phyloP scores from a whole-genome alignment of 768 basidiomycete species.

The Agaricus sinodeliciosus region DNA sequence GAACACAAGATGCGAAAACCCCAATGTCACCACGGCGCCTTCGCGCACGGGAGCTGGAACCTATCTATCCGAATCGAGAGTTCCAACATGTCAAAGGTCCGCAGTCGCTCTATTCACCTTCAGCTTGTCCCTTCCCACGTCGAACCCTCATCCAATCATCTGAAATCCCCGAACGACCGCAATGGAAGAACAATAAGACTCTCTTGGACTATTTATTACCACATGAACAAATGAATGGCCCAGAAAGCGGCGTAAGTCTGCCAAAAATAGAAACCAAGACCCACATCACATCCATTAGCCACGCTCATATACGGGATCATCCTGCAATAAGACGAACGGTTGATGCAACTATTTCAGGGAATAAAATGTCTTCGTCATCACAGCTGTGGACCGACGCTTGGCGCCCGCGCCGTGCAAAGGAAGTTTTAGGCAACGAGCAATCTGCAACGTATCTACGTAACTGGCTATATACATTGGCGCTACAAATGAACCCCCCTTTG shows the following conservation, averaged over 20 bases:
- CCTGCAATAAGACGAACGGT: conserved; percentile 44
- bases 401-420: conserved; percentile 63
- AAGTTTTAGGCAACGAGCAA: conserved; percentile 74
- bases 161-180: not conserved
- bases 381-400: conserved; percentile 71
- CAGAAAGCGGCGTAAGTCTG: not conserved
- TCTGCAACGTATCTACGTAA: conserved; percentile 67
- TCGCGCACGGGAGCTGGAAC: conserved; percentile 10
- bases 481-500: conserved; percentile 36
- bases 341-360: conserved; percentile 14
- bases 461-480: conserved; percentile 69
- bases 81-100: conserved; percentile 59
- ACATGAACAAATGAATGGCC: not conserved
- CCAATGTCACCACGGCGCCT: conserved; percentile 7
- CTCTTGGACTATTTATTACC: not conserved
- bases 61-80: conserved; percentile 42
- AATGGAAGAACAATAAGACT: not conserved
- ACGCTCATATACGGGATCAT: conserved; percentile 22
- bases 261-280: not conserved
- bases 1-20: conserved; percentile 8
- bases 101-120: conserved; percentile 33
- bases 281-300: conserved; percentile 1
- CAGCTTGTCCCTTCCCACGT: conserved; percentile 10
- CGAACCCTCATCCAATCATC: conserved; percentile 3
- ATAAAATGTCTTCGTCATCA: conserved; percentile 21